Percentiles rank a stretch among this genome's conserved stretches.
These are phyloP conservation scores for Hemisphaericaspora xylofermentans DNA, from an alignment of 1,139 yeast genomes.

Conservation along the genomic window DNA sequence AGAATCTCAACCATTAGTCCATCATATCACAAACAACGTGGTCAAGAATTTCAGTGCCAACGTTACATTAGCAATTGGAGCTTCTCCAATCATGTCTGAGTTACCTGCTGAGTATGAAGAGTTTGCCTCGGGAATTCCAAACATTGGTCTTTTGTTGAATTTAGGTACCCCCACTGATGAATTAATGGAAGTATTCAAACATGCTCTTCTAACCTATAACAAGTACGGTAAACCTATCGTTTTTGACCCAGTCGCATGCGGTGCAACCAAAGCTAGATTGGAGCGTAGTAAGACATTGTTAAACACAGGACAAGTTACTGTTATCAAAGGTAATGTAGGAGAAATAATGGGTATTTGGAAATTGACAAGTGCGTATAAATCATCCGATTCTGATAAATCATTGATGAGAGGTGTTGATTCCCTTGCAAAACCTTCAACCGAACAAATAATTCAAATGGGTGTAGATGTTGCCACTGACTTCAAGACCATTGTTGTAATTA, in stretches of 20 bases:
- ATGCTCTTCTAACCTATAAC: constrained; percentile 64
- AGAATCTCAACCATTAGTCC: constrained; percentile 59
- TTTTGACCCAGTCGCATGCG: constrained; percentile 91
- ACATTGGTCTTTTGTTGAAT: constrained; percentile 62
- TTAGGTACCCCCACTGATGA: constrained; percentile 68
- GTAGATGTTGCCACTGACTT: constrained; percentile 53
- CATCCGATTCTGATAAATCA: constrained; percentile 34
- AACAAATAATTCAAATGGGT: constrained; percentile 41
- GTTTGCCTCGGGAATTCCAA: constrained; percentile 53
- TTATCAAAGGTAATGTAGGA: constrained; percentile 86
- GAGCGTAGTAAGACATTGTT: constrained; percentile 49
- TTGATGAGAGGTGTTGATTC: constrained; percentile 81
- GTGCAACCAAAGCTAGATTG: constrained; percentile 67
- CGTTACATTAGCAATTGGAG: constrained; percentile 82
- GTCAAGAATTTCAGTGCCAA: constrained; percentile 89
- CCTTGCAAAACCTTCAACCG: constrained; percentile 30
- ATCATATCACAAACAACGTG: constrained; percentile 88
- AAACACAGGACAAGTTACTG: constrained; percentile 59
- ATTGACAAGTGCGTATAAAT: constrained; percentile 31
- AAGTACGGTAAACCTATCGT: constrained; percentile 58
- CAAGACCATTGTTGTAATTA: constrained; percentile 68
- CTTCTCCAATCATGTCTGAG: constrained; percentile 93
- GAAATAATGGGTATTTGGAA: constrained; percentile 58
- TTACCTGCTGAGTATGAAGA: constrained; percentile 65
- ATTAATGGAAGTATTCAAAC: constrained; percentile 42